phyloP scores from a whole-genome alignment of 257 asterid species.

The Paulownia fortunei region DNA sequence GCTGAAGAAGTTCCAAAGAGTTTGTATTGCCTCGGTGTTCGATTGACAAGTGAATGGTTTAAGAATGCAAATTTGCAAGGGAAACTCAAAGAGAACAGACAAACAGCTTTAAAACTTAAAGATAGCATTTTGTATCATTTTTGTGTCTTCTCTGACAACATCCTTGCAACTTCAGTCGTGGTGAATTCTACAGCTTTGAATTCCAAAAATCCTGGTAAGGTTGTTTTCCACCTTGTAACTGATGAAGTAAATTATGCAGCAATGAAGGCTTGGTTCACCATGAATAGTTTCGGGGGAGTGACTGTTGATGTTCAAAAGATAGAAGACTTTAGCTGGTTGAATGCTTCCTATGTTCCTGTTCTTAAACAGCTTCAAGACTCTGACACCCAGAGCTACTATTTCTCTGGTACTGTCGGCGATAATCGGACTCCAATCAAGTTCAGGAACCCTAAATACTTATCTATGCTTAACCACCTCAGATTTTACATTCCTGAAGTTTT shows the following conservation, averaged over 20 bases:
- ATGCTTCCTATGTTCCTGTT: conserved; percentile 69
- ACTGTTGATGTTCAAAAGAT: conserved; percentile 62
- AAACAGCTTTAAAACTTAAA: conserved; percentile 46
- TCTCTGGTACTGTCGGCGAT: conserved; percentile 57
- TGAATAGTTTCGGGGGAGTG: conserved; percentile 55
- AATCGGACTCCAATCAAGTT: conserved; percentile 66
- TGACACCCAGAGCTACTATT: conserved; percentile 71
- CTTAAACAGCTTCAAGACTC: conserved; percentile 73
- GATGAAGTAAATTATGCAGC: conserved; percentile 70
- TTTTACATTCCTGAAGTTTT: conserved; percentile 74
- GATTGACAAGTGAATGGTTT: conserved; percentile 66
- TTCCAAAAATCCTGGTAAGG: conserved; percentile 47
- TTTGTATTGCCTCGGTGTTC: conserved; percentile 64
- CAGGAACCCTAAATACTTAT: conserved; percentile 67
- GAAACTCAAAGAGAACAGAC: conserved; percentile 45
- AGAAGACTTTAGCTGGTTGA: conserved; percentile 66
- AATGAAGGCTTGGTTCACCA: conserved; percentile 72
- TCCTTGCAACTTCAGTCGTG: conserved; percentile 68
- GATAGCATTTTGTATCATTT: conserved; percentile 61
- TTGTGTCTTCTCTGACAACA: conserved; percentile 71
- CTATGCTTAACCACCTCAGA: conserved; percentile 74
- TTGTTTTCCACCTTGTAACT: conserved; percentile 67
- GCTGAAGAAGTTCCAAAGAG: conserved; percentile 78
- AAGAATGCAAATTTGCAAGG: conserved; percentile 40
- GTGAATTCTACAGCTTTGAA: conserved; percentile 64